Conservation (phyloP, 768 basidiomycete genomes). For the Lactarius quietus region DNA sequence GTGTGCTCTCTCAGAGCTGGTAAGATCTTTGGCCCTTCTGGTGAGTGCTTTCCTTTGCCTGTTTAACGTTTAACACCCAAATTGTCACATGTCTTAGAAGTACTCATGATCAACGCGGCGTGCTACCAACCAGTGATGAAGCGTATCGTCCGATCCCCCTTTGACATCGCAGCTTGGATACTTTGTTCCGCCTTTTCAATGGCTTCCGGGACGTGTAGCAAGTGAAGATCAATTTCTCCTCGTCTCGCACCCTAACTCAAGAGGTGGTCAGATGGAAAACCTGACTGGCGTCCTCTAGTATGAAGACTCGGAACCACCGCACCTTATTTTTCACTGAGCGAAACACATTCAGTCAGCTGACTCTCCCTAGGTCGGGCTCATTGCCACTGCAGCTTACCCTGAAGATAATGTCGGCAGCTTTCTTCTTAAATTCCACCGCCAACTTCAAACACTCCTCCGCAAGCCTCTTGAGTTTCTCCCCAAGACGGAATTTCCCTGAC, state of each 20-base stretch:
- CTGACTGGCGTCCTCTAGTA: neutral
- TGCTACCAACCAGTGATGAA: slow-evolving; percentile 4
- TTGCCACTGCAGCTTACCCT: neutral
- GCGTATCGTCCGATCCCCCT: neutral
- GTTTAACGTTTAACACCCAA: neutral
- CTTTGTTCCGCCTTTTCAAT: neutral
- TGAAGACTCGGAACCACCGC: neutral
- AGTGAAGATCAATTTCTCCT: slow-evolving; percentile 1
- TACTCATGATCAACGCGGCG: neutral
- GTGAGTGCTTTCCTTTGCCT: neutral
- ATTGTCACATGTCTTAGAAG: neutral
- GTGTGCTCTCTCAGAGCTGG: neutral
- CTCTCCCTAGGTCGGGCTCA: neutral
- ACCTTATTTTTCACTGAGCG: neutral
- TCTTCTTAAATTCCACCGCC: neutral
- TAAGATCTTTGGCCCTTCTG: neutral
- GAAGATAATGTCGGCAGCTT: neutral
- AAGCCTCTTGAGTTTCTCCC: neutral
- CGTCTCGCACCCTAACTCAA: neutral
- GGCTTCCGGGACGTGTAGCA: neutral
- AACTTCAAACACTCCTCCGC: neutral
- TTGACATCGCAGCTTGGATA: neutral
- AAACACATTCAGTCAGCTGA: neutral
- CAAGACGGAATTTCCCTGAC: neutral
- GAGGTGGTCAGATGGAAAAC: neutral